Evolutionary conservation across 2,329 filamentous ascomycete genomes (phyloP).

Genomic region (Juglanconis oblonga): DNA sequence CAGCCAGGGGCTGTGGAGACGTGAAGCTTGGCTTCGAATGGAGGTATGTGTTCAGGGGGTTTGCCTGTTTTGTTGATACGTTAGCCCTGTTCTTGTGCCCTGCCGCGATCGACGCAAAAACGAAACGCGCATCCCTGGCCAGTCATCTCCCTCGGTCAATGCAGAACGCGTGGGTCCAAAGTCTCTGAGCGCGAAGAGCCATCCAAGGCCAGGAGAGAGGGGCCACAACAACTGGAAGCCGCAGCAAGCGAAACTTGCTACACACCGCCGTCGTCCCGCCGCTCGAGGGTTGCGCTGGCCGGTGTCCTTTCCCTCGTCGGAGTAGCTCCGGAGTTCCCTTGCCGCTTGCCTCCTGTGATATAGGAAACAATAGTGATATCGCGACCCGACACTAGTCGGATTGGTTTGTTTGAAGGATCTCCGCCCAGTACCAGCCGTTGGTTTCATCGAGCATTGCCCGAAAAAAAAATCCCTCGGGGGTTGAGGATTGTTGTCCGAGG

Average conservation of each 20-base stretch:
- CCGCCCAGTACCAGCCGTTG: background rate
- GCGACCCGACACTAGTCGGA: conserved; percentile 14
- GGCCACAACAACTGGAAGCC: background rate
- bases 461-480: background rate
- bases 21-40: conserved; percentile 89
- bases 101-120: conserved; percentile 25
- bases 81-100: conserved; percentile 43
- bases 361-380: background rate
- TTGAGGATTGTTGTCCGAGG: background rate
- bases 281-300: background rate
- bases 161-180: conserved; percentile 23
- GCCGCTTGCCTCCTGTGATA: background rate
- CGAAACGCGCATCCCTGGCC: conserved; percentile 33
- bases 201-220: background rate
- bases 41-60: conserved; percentile 93
- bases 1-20: conserved; percentile 87
- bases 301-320: background rate
- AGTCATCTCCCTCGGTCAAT: conserved; percentile 32
- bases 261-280: background rate
- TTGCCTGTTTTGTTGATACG: conserved; percentile 62
- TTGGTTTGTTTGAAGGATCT: background rate
- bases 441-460: background rate
- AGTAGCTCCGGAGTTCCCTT: background rate
- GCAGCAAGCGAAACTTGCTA: background rate
- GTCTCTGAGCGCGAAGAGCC: conserved; percentile 14